Evolutionary conservation across 1,284 basidiomycete genomes (phyloP), one percentile per base, ranked within the genome.

Genomic region (Cryptococcus jaspeensis): DNA sequence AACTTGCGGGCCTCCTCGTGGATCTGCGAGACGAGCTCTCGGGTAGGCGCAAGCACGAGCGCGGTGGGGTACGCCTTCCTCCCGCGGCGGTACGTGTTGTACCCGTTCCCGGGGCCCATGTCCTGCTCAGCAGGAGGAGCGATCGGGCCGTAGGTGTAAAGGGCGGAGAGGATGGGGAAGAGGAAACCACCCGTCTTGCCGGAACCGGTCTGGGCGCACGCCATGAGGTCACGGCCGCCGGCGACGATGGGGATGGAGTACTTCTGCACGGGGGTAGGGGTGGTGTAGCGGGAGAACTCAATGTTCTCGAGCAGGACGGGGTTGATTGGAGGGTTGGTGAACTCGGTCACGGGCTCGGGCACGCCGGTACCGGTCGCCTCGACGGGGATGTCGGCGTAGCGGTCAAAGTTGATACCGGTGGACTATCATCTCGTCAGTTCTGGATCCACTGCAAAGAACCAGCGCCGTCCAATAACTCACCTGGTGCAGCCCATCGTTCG

Each of bases 391-490:
- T 99, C 95, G 77, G 96, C 94, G 77, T 99, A 99, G 80, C 96
- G 96, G 83, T 99, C 96, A 74, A 99, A 99, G 83, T 99, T 99
- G 82, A 99, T 98, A 66, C 96, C 96, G 50, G 94, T 96, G 71
- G 92, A 87, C 76, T 94, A 89, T 72, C 85, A 87, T 35, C n/a
- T 9, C 16, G 41, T 66, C 48, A 66, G 65, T 15, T 50, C 5
- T 28, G 42, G n/a, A 44, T 45, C 32, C 11, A 38, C n/a, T n/a
- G n/a, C n/a, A 55, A 18, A 20, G 15, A 22, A 23, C 16, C 18
- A 40, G 45, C 23, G 46, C 23, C 38, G 18, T 8, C 16, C 38
- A 22, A 9, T n/a, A 22, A 38, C 73, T 63, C 50, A 74, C 74
- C 71, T 80, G 79, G 63, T 80, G 78, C 46, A 70, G 66, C 48